Conservation (phyloP, 306 rosid species). For the Medicago truncatula region DNA sequence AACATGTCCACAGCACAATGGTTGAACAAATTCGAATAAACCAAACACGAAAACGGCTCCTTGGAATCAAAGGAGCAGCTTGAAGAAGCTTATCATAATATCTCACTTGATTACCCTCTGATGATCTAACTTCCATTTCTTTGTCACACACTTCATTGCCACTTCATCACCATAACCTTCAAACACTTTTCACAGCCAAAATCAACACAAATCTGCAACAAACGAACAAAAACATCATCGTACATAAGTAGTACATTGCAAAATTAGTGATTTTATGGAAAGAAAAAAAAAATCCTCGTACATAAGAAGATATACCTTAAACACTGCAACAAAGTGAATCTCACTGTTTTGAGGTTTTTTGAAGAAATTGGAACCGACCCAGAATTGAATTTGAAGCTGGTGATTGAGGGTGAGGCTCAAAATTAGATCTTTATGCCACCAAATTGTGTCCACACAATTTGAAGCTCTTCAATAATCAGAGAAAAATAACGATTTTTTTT, state of each 20-base stretch:
- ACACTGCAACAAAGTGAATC: constrained; percentile 32
- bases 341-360: constrained; percentile 10
- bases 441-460: constrained; percentile 24
- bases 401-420: constrained; percentile 30
- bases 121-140: constrained; percentile 88
- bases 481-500: neutral
- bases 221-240: neutral
- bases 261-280: constrained; percentile 25
- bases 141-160: constrained; percentile 74
- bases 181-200: constrained; percentile 35
- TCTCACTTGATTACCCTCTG: constrained; percentile 67
- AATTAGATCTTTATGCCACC: constrained; percentile 21
- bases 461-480: constrained; percentile 36
- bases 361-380: constrained; percentile 40
- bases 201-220: neutral
- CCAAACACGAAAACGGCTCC: constrained; percentile 89
- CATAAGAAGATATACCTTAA: constrained; percentile 37
- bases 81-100: constrained; percentile 72
- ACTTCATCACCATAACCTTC: constrained; percentile 62
- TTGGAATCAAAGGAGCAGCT: constrained; percentile 56
- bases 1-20: constrained; percentile 91
- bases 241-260: constrained; percentile 24
- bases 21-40: constrained; percentile 80
- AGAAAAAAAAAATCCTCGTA: neutral
- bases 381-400: constrained; percentile 39